A percentile compares a stretch with the other conserved stretches of the same genome.
Conservation (phyloP, 306 rosid species). For the Gynostemma pentaphyllum region DNA sequence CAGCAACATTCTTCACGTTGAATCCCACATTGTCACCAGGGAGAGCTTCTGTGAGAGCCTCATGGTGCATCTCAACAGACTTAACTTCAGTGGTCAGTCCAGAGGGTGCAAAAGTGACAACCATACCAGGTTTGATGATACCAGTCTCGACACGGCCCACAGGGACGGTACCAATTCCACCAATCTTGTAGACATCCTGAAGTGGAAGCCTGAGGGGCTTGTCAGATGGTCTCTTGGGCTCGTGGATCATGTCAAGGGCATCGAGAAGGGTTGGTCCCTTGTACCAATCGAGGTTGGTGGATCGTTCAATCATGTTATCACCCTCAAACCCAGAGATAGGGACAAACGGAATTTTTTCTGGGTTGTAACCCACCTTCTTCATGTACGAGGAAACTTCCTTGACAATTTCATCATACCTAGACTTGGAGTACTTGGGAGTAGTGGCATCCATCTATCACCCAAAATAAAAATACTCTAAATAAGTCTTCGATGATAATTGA, state of each 20-base stretch:
- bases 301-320: constrained; percentile 86
- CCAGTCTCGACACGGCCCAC: constrained; percentile 94
- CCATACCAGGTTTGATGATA: constrained; percentile 60
- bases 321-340: constrained; percentile 97
- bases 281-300: constrained; percentile 92
- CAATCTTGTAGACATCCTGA: constrained; percentile 96
- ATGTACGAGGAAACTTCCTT: constrained; percentile 88
- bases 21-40: constrained; percentile 90
- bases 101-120: constrained; percentile 61
- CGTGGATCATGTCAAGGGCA: constrained; percentile 61
- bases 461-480: not conserved
- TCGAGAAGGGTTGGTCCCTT: constrained; percentile 97
- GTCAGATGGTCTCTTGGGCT: constrained; percentile 87
- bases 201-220: constrained; percentile 86
- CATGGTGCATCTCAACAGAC: constrained; percentile 93
- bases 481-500: no score
- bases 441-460: constrained; percentile 79
- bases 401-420: constrained; percentile 80
- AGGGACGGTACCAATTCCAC: constrained; percentile 91
- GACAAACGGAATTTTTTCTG: constrained; percentile 70
- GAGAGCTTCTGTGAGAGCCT: constrained; percentile 64
- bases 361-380: constrained; percentile 92
- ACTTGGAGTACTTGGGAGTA: constrained; percentile 75
- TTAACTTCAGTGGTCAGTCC: constrained; percentile 73
- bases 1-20: constrained; percentile 88